Base-by-base conservation (phyloP, 257 asterid species). In the Vinca minor region DNA sequence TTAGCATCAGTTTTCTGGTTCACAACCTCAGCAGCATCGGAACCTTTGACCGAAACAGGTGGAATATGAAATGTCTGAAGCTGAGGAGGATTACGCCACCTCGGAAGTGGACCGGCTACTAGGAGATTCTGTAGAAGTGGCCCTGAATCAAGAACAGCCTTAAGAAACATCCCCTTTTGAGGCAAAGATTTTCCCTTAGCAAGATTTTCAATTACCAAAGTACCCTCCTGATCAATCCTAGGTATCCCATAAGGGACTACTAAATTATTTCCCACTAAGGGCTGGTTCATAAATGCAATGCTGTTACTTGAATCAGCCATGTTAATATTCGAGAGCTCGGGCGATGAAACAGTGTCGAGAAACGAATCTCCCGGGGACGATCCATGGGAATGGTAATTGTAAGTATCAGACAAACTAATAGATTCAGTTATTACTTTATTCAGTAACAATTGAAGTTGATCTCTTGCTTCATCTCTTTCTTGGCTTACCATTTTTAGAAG, bases 61-160 rank as follows among this genome's bases (percentile, higher is more conserved):
- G 95, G 96, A 3, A 84, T 77, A 54, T 77, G 84, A 52, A 74
- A 73, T 0, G 78, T 70, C 71, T 74, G 85, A 50, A 81, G 59
- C 77, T 74, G 95, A 0, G 98, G 98, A 6, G 95, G 96, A 68
- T 86, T 91, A 1, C 88, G 86, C 96, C 98, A 91, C 74, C 77
- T 65, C 0, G 98, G 98, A 47, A 91, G 85, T n/a, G 93, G 85
- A 3, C 95, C 98, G 0, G 95, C 87, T 32, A 91, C 79, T 0
- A 91, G 76, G 54, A 84, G 87, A 2, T 83, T 76, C 72, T 80
- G 84, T 5, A 91, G 84, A 42, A 88, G 82, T 0, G 96, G 96
- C 4, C 92, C 86, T 3, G 86, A 76, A 60, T 77, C 89, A 36
- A 81, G 58, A 1, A 91, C 94, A 18, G 90, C 76, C 71, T 86